phyloP scores from a whole-genome alignment of 495 filamentous ascomycete species.

The Neurospora cerealis region DNA sequence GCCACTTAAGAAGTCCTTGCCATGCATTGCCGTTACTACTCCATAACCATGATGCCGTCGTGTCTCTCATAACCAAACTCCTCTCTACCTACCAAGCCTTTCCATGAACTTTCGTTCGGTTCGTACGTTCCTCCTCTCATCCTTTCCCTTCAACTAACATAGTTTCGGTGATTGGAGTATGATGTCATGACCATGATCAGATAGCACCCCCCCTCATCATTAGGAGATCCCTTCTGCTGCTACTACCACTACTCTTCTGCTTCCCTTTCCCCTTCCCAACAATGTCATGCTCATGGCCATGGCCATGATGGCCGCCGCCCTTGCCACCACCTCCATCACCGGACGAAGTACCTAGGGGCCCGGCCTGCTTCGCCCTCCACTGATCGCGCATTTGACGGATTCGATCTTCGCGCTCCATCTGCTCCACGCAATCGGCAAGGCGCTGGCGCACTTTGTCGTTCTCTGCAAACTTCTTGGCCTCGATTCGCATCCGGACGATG shows the following conservation, averaged over 20 bases:
- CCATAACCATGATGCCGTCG: neutral
- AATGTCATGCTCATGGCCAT: neutral
- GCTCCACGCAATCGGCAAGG: slow-evolving; percentile 29
- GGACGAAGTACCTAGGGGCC: neutral
- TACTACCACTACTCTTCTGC: neutral
- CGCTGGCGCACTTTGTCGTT: slow-evolving; percentile 28
- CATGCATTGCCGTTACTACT: neutral
- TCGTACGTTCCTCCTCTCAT: neutral
- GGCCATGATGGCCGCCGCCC: neutral
- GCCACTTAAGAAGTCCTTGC: neutral
- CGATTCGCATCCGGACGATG: slow-evolving; percentile 31
- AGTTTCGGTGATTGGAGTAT: neutral
- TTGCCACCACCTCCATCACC: neutral
- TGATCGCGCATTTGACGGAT: slow-evolving; percentile 20
- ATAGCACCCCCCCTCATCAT: neutral
- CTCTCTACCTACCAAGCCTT: neutral
- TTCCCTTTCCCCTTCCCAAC: neutral
- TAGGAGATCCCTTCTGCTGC: neutral
- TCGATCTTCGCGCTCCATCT: slow-evolving; percentile 25
- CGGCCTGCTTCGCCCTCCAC: slow-evolving; percentile 14
- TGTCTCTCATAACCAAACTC: neutral
- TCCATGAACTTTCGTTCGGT: neutral
- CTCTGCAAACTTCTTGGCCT: slow-evolving; percentile 29
- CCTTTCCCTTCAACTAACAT: neutral
- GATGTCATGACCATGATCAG: neutral